Evolutionary conservation across 2,329 filamentous ascomycete species (phyloP).

Genomic region (Colletotrichum sp.): DNA sequence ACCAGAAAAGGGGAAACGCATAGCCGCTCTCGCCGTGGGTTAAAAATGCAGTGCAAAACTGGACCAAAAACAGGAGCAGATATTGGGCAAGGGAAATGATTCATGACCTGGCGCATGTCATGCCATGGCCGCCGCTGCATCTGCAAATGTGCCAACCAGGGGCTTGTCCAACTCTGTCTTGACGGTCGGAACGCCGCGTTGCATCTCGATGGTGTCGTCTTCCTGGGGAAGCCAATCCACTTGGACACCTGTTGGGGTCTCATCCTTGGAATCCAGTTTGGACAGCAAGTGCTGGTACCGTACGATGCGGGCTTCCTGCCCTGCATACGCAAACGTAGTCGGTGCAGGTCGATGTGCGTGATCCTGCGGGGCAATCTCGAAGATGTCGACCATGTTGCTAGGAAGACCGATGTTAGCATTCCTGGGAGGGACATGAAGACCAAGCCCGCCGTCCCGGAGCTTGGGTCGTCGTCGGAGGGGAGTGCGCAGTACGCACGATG

Average conservation of each 20-base stretch:
- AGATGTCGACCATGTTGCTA: constrained; percentile 73
- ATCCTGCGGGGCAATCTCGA: constrained; percentile 65
- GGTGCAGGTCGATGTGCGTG: constrained; percentile 37
- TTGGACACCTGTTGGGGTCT: constrained; percentile 46
- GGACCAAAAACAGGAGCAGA: neutral
- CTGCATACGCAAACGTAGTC: constrained; percentile 53
- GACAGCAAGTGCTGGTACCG: constrained; percentile 68
- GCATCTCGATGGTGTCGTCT: constrained; percentile 53
- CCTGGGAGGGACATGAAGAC: constrained; percentile 4
- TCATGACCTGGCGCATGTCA: constrained; percentile 23
- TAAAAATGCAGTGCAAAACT: neutral
- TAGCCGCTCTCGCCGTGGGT: neutral
- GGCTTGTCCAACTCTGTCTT: constrained; percentile 46
- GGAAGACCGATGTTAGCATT: constrained; percentile 20
- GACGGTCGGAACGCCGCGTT: constrained; percentile 41
- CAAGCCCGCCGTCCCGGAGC: constrained; percentile 14
- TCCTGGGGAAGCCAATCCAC: constrained; percentile 61
- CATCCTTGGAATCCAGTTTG: constrained; percentile 57
- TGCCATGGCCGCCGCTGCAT: constrained; percentile 60
- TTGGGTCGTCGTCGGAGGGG: neutral
- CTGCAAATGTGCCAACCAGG: constrained; percentile 66
- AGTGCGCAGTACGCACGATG: neutral
- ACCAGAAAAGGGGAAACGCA: neutral
- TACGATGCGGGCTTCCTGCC: constrained; percentile 60
- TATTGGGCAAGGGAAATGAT: neutral